Percentiles rank a stretch among this genome's conserved stretches.
phyloP scores from a whole-genome alignment of 129 eudicot species.

The Cynara cardunculus region DNA sequence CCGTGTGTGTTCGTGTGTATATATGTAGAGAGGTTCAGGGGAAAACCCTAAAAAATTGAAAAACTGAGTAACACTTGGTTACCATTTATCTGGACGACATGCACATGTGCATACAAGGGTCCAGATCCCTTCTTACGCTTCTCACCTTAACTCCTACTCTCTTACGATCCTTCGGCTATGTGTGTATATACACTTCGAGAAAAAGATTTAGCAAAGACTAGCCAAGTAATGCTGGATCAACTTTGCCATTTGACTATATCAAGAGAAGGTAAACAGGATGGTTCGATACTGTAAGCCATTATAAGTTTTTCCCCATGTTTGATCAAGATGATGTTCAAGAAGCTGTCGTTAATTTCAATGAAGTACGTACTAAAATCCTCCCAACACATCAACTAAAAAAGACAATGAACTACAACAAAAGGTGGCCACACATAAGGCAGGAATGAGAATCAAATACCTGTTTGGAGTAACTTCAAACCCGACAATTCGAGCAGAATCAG shows the following conservation, averaged over 20 bases:
- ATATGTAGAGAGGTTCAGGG: no score
- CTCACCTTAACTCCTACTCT: no score
- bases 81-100: neutral
- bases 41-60: neutral
- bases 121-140: no score
- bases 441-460: constrained; percentile 51
- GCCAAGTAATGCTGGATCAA: neutral
- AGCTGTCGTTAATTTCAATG: no score
- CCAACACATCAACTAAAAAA: neutral
- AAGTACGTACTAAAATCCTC: no score
- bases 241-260: neutral
- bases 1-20: neutral
- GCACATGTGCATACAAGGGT: neutral
- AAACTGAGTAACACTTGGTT: neutral
- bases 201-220: neutral
- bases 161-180: no score
- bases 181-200: no score
- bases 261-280: neutral
- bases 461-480: constrained; percentile 95
- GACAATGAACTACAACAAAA: neutral
- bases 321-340: no score
- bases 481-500: constrained; percentile 90
- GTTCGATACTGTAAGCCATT: neutral
- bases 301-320: neutral
- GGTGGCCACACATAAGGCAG: neutral